phyloP scores from a whole-genome alignment of 2,329 filamentous ascomycete genomes.

The Arachnomyces sp. region DNA sequence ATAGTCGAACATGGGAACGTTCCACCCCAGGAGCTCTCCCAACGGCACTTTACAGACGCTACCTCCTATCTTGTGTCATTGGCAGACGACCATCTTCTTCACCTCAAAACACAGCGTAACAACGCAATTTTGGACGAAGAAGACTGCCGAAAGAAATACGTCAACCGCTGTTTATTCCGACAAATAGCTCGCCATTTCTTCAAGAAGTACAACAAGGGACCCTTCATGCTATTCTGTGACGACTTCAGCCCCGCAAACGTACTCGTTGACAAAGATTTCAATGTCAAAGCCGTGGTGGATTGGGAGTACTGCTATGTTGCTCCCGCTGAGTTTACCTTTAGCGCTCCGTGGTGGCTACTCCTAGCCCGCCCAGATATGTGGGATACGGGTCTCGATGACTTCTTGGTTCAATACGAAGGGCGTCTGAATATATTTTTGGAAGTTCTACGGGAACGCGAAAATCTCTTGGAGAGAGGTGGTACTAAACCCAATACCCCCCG shows the following conservation, averaged over 20 bases:
- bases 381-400: slow-evolving; percentile 17
- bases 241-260: slow-evolving; percentile 22
- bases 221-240: slow-evolving; percentile 20
- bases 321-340: slow-evolving; percentile 15
- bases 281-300: slow-evolving; percentile 18
- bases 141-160: slow-evolving; percentile 38
- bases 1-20: no score
- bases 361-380: slow-evolving; percentile 14
- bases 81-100: slow-evolving; percentile 11
- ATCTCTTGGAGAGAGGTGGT: slow-evolving; percentile 7
- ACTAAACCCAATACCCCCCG: slow-evolving; percentile 10
- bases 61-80: slow-evolving; percentile 8
- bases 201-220: slow-evolving; percentile 15
- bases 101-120: slow-evolving; percentile 37
- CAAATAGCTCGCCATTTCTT: slow-evolving; percentile 20
- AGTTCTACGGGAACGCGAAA: slow-evolving; percentile 16
- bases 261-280: slow-evolving; percentile 13
- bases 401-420: slow-evolving; percentile 18
- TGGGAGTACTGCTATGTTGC: slow-evolving; percentile 22
- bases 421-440: slow-evolving; percentile 18
- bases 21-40: slow-evolving; percentile 36
- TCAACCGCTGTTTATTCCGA: slow-evolving; percentile 37
- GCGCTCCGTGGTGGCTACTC: slow-evolving; percentile 19
- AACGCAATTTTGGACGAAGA: slow-evolving; percentile 29
- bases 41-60: slow-evolving; percentile 5